Conservation (phyloP, 331 rosid species). For the Pyrus hybrid region DNA sequence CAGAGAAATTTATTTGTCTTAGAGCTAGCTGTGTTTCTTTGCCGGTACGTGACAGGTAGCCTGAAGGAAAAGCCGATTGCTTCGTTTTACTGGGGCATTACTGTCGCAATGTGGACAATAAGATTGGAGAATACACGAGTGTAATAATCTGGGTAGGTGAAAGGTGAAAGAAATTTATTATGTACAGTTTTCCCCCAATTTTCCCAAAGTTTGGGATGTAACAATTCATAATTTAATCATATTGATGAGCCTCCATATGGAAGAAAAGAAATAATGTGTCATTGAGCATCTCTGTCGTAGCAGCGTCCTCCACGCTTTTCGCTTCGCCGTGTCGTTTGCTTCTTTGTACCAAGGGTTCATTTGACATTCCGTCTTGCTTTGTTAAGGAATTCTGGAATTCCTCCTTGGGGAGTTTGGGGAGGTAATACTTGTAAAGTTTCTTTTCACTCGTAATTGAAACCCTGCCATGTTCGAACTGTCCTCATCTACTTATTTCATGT, state of each 20-base stretch:
- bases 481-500: too few relatives aligned
- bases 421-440: not conserved
- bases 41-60: not conserved
- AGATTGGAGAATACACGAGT: not conserved
- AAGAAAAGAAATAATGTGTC: not conserved
- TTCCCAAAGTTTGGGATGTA: conserved; percentile 9
- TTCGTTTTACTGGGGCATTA: not conserved
- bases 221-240: not conserved
- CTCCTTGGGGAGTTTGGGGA: not conserved
- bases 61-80: not conserved
- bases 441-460: too few relatives aligned
- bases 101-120: not conserved
- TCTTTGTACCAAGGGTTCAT: not conserved
- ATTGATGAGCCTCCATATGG: not conserved
- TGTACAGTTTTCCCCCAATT: conserved; percentile 10
- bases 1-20: not conserved
- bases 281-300: too few relatives aligned
- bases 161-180: not conserved
- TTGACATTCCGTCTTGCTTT: not conserved
- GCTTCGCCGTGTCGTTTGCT: not conserved
- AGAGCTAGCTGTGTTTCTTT: not conserved
- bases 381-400: not conserved
- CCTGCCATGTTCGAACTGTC: too few relatives aligned
- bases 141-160: conserved; percentile 1
- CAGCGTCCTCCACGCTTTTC: too few relatives aligned